Conservation (phyloP, 1,139 yeast species). For the Meyerozyma elateridarum region DNA sequence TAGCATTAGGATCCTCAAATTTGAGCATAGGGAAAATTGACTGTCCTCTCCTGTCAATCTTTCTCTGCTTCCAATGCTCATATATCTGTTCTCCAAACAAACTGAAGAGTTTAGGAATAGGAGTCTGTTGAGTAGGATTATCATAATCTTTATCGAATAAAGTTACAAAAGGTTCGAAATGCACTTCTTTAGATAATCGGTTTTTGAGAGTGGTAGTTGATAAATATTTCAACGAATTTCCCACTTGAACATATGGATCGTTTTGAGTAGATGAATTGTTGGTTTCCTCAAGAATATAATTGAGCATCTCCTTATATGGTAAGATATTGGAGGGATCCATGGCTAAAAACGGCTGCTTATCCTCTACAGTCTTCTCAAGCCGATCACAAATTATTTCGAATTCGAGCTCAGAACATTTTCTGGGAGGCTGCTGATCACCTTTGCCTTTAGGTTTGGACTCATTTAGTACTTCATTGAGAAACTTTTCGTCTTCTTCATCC, state of each 20-base stretch:
- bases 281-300: conserved; percentile 38
- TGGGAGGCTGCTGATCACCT: conserved; percentile 8
- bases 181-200: conserved; percentile 34
- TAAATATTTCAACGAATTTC: conserved; percentile 30
- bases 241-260: conserved; percentile 26
- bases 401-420: conserved; percentile 65
- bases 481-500: conserved; percentile 85
- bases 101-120: conserved; percentile 51
- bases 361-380: conserved; percentile 69
- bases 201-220: conserved; percentile 37
- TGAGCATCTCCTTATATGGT: conserved; percentile 62
- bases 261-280: conserved; percentile 23
- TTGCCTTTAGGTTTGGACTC: conserved; percentile 23
- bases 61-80: conserved; percentile 76
- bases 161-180: conserved; percentile 38
- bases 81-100: conserved; percentile 66
- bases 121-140: conserved; percentile 15
- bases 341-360: conserved; percentile 81
- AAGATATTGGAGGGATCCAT: conserved; percentile 81
- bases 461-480: conserved; percentile 42
- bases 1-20: conserved; percentile 74
- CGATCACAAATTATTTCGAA: conserved; percentile 76
- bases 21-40: conserved; percentile 69
- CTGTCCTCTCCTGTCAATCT: conserved; percentile 66
- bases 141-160: conserved; percentile 46